phyloP scores from a whole-genome alignment of 1,284 basidiomycete genomes.

The Erythrobasidium hasegawianum region DNA sequence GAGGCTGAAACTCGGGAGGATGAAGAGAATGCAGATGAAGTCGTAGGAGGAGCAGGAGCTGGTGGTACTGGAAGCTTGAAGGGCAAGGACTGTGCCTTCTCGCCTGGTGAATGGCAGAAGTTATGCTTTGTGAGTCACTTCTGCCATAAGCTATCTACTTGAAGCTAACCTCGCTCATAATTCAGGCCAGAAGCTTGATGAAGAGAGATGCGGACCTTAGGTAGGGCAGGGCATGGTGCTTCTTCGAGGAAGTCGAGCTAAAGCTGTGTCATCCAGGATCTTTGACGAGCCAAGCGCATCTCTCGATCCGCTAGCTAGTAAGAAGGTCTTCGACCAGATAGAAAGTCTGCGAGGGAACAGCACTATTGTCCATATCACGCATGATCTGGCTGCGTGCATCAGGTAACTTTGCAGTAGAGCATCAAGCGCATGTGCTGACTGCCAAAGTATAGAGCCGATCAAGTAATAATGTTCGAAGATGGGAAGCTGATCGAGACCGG shows the following conservation, averaged over 20 bases:
- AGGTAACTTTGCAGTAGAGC: background rate
- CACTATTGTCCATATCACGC: slow-evolving; percentile 28
- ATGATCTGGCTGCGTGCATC: slow-evolving; percentile 26
- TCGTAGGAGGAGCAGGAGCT: slow-evolving; percentile 41
- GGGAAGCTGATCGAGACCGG: slow-evolving; percentile 20
- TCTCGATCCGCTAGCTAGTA: slow-evolving; percentile 26
- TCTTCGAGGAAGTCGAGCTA: no score
- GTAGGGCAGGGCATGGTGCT: slow-evolving; percentile 8
- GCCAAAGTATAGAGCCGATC: slow-evolving; percentile 12
- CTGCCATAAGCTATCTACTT: no score
- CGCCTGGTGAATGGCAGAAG: slow-evolving; percentile 32
- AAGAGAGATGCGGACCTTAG: slow-evolving; percentile 25
- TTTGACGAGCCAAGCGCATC: slow-evolving; percentile 30
- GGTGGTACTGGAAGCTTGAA: slow-evolving; percentile 3
- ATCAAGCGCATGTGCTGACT: no score
- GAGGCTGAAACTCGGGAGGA: slow-evolving; percentile 66
- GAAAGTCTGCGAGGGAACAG: slow-evolving; percentile 20
- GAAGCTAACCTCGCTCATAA: no score
- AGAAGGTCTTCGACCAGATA: slow-evolving; percentile 26
- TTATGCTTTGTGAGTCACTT: slow-evolving; percentile 10
- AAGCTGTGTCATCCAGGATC: slow-evolving; percentile 15
- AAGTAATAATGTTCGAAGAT: slow-evolving; percentile 30
- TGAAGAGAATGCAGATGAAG: slow-evolving; percentile 47
- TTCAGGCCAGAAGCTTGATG: slow-evolving; percentile 20
- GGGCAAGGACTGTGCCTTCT: slow-evolving; percentile 33